Base-by-base conservation (phyloP, 148 eudicot species). In the Cornus kousa region DNA sequence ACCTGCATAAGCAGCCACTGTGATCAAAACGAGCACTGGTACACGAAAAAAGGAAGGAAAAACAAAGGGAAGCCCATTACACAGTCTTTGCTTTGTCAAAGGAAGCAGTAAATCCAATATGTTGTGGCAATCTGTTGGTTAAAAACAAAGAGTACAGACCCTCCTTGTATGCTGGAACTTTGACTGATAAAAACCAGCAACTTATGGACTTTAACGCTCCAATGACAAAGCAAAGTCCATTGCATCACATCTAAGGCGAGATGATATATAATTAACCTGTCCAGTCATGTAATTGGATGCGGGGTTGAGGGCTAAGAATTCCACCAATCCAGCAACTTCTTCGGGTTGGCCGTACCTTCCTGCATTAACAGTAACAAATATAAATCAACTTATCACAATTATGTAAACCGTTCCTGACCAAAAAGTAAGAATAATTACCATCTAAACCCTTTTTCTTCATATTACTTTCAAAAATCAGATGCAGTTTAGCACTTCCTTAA, bases 261-360 rank as follows among this genome's bases (percentile, higher is more conserved):
- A 48, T 24, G 46, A 62, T 69, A 53, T 2, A 46, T 50, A 9
- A 33, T 69, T 71, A 71, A 91, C 97, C 92, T 93, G 97, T 89
- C 95, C 97, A 65, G 97, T 93, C 48, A 91, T 91, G 83, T 93
- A 93, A 82, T 85, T 79, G 35, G 95, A 89, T 0, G 97, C 95
- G 72, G 97, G 95, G 82, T 86, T 89, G 22, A 91, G 93, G 17
- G 95, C 97, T 85, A 93, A 85, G 85, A 91, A 93, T 75, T 93
- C 95, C 35, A 93, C 95, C 67, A 93, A 83, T 68, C 97, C 97
- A 80, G 95, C 95, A 59, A 93, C 89, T 82, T 93, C 97, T 75
- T 89, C 95, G 7, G 95, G 92, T 80, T 85, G 80, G 81, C 97
- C 97, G 70, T 89, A 93, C 75, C 93, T 71, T 68, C 94, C 97